A percentile compares a stretch with the other conserved stretches of the same genome.
Evolutionary conservation across 2,329 filamentous ascomycete genomes (phyloP).

Genomic region (Ophiosphaerella herpotricha): DNA sequence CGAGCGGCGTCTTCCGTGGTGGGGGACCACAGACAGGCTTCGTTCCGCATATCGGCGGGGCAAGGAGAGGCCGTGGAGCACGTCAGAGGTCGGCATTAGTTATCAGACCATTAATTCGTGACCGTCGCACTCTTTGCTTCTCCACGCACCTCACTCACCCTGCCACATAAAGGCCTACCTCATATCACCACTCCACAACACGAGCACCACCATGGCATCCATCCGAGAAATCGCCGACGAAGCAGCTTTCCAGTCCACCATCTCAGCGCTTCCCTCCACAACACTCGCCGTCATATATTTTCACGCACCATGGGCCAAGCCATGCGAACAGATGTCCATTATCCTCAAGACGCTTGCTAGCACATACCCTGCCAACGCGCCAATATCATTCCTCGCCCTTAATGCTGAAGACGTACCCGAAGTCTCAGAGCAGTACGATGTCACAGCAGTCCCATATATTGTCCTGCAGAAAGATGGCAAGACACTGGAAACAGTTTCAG

Average conservation of each 20-base stretch:
- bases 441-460: constrained; percentile 91
- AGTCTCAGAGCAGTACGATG: constrained; percentile 88
- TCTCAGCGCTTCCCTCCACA: constrained; percentile 69
- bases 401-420: constrained; percentile 95
- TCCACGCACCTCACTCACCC: not conserved
- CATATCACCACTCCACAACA: not conserved
- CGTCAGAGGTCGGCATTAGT: constrained; percentile 27
- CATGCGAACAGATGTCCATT: constrained; percentile 90
- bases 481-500: constrained; percentile 83
- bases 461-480: constrained; percentile 77
- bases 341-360: constrained; percentile 84
- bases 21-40: constrained; percentile 1
- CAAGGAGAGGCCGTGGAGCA: constrained; percentile 15
- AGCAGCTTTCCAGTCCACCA: constrained; percentile 71
- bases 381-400: constrained; percentile 84
- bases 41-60: constrained; percentile 17
- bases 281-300: constrained; percentile 88
- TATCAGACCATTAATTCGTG: constrained; percentile 24
- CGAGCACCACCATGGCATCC: constrained; percentile 47
- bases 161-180: not conserved
- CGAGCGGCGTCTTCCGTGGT: constrained; percentile 3
- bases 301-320: constrained; percentile 94
- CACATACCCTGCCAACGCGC: constrained; percentile 74
- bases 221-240: constrained; percentile 78
- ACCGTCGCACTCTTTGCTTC: not conserved